Percentiles rank a stretch among this genome's conserved stretches.
Evolutionary conservation across 225 moss, liverwort and hornwort genomes (phyloP).

Genomic region (Climacium dendroides): DNA sequence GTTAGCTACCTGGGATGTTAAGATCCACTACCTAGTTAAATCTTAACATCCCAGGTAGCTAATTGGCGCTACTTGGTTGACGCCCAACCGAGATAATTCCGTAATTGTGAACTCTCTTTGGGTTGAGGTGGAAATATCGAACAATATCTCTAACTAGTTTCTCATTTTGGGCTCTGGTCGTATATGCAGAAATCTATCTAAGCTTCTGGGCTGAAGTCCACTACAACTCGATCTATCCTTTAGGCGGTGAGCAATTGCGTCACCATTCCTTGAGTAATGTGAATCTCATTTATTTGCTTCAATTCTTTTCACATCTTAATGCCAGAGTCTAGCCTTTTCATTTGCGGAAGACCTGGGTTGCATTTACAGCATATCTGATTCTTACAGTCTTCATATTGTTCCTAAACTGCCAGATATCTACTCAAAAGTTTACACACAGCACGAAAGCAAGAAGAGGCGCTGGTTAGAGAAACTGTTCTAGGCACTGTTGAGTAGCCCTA

Average conservation of each 20-base stretch:
- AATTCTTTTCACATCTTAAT: background rate
- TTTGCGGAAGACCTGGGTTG: background rate
- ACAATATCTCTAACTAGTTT: background rate
- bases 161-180: background rate
- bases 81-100: background rate
- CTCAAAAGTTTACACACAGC: background rate
- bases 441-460: conserved; percentile 21
- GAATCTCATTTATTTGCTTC: background rate
- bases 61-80: background rate
- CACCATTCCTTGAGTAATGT: background rate
- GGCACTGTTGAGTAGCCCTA: background rate
- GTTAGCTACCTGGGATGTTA: too few species aligned
- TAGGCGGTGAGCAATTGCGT: conserved; percentile 20
- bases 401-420: conserved; percentile 20
- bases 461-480: conserved; percentile 37
- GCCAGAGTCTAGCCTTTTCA: background rate
- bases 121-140: background rate
- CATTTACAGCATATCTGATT: conserved; percentile 1
- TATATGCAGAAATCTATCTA: conserved; percentile 47
- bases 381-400: conserved; percentile 1
- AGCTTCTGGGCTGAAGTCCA: conserved; percentile 61
- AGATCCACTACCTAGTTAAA: too few species aligned
- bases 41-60: background rate
- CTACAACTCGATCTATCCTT: conserved; percentile 52
- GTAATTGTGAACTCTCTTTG: background rate